Evolutionary conservation across 805 yeast genomes (phyloP).

Genomic region (Candida ulmi): DNA sequence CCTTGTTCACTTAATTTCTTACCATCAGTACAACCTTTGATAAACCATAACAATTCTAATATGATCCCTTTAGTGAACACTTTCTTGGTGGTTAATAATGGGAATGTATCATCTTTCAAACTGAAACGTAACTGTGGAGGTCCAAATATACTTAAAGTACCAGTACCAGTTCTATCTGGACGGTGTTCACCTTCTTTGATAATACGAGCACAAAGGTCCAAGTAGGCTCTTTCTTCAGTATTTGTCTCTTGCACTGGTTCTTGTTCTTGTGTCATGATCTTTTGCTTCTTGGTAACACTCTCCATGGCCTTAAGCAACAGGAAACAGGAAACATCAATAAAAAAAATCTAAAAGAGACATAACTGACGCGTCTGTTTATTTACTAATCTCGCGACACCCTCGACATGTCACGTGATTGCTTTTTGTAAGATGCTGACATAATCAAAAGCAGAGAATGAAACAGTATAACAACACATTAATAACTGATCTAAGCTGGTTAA

Average conservation of each 20-base stretch:
- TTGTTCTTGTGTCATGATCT: constrained; percentile 10
- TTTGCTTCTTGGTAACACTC: background rate
- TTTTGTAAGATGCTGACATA: background rate
- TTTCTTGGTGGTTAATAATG: constrained; percentile 86
- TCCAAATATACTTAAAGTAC: constrained; percentile 84
- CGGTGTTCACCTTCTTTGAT: constrained; percentile 83
- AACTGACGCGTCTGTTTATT: background rate
- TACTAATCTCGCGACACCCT: background rate
- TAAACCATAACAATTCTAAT: constrained; percentile 89
- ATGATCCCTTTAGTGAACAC: constrained; percentile 88
- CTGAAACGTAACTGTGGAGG: constrained; percentile 93
- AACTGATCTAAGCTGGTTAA: too few species aligned
- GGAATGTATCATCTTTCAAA: constrained; percentile 67
- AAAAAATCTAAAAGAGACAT: too few species aligned
- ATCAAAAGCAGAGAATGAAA: too few species aligned
- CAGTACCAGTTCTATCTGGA: constrained; percentile 97
- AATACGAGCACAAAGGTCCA: constrained; percentile 74
- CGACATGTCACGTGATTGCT: background rate
- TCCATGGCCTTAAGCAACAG: background rate
- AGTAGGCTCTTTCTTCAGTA: constrained; percentile 75
- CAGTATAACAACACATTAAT: too few species aligned
- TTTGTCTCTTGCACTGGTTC: constrained; percentile 7
- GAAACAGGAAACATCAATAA: background rate
- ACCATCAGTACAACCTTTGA: constrained; percentile 86
- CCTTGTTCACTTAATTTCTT: constrained; percentile 72